Base-by-base conservation (phyloP, 257 asterid genomes). In the Nicotiana tomentosiformis region DNA sequence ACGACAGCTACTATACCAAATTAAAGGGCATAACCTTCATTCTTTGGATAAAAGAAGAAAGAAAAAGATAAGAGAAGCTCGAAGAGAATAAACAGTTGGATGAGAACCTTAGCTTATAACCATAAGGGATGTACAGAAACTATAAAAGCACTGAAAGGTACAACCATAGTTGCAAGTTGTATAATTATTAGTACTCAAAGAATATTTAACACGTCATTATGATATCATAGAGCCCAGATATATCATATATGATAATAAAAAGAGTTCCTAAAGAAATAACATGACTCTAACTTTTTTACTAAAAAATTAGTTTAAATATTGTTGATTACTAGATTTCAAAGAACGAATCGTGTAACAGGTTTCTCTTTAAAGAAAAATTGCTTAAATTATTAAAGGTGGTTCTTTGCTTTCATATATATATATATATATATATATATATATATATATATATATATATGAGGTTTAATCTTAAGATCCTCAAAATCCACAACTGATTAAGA, bases 11-110 rank as follows among this genome's bases (percentile, higher is more conserved):
- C 80, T 51, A 26, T 15, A 76, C 64, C 64, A 76, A 23, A 23
- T 23, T 23, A 23, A 72, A 72, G 23, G 37, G n/a, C 37, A 72
- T 46, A 46, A 43, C 2, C 16, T 76, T 15, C 61, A 76, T 76
- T 76, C 16, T 76, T 23, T 51, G 64, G 60, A 37, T 23, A 51
- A 26, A 76, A 8, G 29, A 4, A 15, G 26, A 23, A 23, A 7
- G 58, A 15, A 49, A 1, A 74, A 26, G 33, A 72, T 14, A 46
- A 9, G 30, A 49, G 29, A 26, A 32, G 80, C 26, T 23, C 26
- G 51, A 39, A 17, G 62, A 76, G 80, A 76, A 76, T 76, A 51
- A 51, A 76, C 29, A 76, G 29, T 76, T 76, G 80, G 64, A 51
- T 76, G 64, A 76, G 80, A 76, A 74, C 58, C 58, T 53, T 53